Percentiles rank a stretch among this genome's conserved stretches.
Evolutionary conservation across 345 rosid species (phyloP).

Genomic region (Orychophragmus violaceus): DNA sequence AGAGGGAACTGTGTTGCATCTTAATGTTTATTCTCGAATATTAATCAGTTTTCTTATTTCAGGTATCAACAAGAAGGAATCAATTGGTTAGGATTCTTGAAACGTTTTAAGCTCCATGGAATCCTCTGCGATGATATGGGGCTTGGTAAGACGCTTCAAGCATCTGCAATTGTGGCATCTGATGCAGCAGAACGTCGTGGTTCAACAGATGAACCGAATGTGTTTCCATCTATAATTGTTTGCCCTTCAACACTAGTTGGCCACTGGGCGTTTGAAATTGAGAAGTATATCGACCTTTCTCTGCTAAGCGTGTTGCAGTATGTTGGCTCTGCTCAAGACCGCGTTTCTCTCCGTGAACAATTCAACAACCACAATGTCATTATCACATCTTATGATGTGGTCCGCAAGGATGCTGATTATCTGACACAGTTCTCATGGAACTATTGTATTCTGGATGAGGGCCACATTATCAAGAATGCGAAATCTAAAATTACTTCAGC

Average conservation of each 20-base stretch:
- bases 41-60: conserved; percentile 26
- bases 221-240: conserved; percentile 79
- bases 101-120: conserved; percentile 98
- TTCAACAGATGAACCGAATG: conserved; percentile 30
- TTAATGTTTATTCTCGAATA: background rate
- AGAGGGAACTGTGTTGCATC: background rate
- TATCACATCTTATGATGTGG: conserved; percentile 94
- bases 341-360: conserved; percentile 61
- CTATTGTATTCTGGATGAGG: conserved; percentile 96
- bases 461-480: conserved; percentile 89
- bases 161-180: conserved; percentile 97
- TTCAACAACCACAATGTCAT: conserved; percentile 72
- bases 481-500: conserved; percentile 90
- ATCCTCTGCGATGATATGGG: conserved; percentile 99
- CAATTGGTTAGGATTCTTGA: conserved; percentile 95
- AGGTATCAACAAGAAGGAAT: conserved; percentile 99
- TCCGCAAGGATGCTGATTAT: conserved; percentile 89
- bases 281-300: conserved; percentile 83
- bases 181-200: conserved; percentile 71
- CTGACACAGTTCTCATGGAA: conserved; percentile 79
- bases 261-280: conserved; percentile 99
- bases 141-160: conserved; percentile 98
- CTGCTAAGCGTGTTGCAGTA: conserved; percentile 80
- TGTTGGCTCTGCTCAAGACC: conserved; percentile 92
- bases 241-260: conserved; percentile 99